Evolutionary conservation across 371 early-diverging fungal species (phyloP), one percentile per base, ranked within the genome.

Genomic region (Synchytrium microbalum): DNA sequence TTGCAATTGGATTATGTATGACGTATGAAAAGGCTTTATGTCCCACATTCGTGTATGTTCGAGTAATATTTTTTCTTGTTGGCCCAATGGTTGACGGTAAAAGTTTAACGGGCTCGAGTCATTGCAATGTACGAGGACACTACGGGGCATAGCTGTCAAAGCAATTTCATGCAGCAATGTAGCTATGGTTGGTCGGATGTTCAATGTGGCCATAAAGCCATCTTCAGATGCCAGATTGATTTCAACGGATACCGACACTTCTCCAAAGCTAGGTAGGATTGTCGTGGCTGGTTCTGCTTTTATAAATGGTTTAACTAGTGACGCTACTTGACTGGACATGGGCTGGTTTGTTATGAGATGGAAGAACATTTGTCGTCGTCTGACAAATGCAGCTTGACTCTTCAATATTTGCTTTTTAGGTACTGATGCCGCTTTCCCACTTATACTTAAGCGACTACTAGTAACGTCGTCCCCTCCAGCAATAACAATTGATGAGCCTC

Each of bases 41-140:
- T 0, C 84, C 82, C 5, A 80, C 70, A 60, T 83, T 82, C n/a
- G 79, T 80, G 64, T 80, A 82, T 0, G 60, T 75, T 16, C 84
- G 67, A 24, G 67, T 62, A 2, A 83, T 64, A 3, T 59, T 66
- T n/a, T n/a, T 60, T 82, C 82, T 1, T 74, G 63, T 59, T 83
- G 78, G 14, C 81, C 81, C 2, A 82, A 28, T 2, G 79, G 81
- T 58, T 83, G 84, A 10, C 81, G 67, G 62, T 72, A 73, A 60
- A 82, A 83, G 68, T 83, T 77, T 13, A 83, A 59, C 32, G 71
- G 70, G n/a, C 79, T 61, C 0, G 73, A 77, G 67, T 82, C 84
- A 62, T 80, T 73, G 65, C 80, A 80, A 32, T 78, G 46, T n/a
- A 82, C 77, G 46, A 67, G 71, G 1, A 83, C 79, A 3, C 72